Evolutionary conservation across 176 grass and related monocot species (phyloP).

Genomic region (Oryza punctata): DNA sequence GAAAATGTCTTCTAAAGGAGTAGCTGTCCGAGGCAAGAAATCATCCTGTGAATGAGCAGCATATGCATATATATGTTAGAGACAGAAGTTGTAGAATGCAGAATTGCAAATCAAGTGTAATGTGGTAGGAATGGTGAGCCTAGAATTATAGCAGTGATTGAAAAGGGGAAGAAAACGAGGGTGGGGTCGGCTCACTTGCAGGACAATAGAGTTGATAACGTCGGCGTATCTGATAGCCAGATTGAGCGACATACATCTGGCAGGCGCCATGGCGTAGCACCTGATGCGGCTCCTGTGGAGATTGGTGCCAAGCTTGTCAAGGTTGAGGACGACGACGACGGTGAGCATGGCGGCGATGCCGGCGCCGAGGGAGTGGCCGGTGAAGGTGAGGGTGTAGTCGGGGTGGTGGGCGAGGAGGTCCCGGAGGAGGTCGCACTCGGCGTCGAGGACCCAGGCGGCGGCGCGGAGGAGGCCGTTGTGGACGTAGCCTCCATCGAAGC

Average conservation of each 20-base stretch:
- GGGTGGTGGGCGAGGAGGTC: constrained; percentile 62
- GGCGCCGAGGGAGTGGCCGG: constrained; percentile 69
- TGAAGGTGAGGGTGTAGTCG: constrained; percentile 77
- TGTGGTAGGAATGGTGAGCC: background rate
- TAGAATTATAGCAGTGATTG: background rate
- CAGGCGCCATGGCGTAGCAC: constrained; percentile 79
- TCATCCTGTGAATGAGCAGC: constrained; percentile 66
- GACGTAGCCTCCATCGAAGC: constrained; percentile 82
- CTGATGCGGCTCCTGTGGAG: constrained; percentile 55
- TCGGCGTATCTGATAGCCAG: constrained; percentile 88
- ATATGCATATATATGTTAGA: background rate
- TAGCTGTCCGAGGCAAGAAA: constrained; percentile 88
- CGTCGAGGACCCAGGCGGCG: constrained; percentile 73
- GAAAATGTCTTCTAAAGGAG: constrained; percentile 95
- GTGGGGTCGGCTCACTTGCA: constrained; percentile 51
- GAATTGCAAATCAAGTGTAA: background rate
- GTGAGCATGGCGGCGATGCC: constrained; percentile 82
- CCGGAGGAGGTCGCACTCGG: constrained; percentile 64
- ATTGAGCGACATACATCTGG: constrained; percentile 91
- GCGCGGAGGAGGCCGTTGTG: constrained; percentile 87
- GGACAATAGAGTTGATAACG: constrained; percentile 86
- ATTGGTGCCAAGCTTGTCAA: constrained; percentile 62
- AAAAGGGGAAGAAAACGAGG: background rate
- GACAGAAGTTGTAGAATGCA: background rate
- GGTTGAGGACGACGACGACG: constrained; percentile 73